These are phyloP conservation scores for Aspergillus biplanus DNA, from an alignment of 495 filamentous ascomycete genomes.

Conservation along the genomic window DNA sequence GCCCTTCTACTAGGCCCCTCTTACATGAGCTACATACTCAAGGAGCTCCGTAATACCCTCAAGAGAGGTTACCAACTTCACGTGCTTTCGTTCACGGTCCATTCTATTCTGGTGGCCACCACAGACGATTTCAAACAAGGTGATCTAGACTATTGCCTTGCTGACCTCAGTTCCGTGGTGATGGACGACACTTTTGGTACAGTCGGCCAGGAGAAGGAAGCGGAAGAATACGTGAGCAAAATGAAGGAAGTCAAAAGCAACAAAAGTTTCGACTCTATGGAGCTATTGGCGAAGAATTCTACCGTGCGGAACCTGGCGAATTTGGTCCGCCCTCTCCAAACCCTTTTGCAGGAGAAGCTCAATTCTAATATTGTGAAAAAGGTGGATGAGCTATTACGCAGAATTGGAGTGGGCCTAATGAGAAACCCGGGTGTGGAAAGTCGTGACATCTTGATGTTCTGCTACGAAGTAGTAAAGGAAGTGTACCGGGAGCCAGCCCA, in stretches of 20 bases:
- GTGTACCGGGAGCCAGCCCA: slow-evolving; percentile 63
- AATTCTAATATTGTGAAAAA: slow-evolving; percentile 78
- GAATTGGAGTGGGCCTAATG: slow-evolving; percentile 80
- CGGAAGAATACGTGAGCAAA: slow-evolving; percentile 89
- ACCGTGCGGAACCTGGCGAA: slow-evolving; percentile 73
- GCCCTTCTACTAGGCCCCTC: slow-evolving; percentile 74
- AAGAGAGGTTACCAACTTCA: slow-evolving; percentile 89
- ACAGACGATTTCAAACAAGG: slow-evolving; percentile 77
- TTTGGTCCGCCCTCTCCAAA: slow-evolving; percentile 75
- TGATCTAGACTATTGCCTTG: slow-evolving; percentile 85
- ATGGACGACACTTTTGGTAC: slow-evolving; percentile 98
- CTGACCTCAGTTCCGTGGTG: slow-evolving; percentile 75
- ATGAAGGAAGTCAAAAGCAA: slow-evolving; percentile 98
- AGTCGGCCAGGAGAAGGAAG: slow-evolving; percentile 97
- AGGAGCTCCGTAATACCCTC: slow-evolving; percentile 83
- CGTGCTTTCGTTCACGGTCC: slow-evolving; percentile 91
- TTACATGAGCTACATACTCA: slow-evolving; percentile 90
- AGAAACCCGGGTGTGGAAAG: slow-evolving; percentile 76
- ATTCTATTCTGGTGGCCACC: slow-evolving; percentile 81
- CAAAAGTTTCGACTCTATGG: slow-evolving; percentile 98
- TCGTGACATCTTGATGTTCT: slow-evolving; percentile 83
- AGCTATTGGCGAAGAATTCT: slow-evolving; percentile 79
- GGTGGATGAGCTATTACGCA: slow-evolving; percentile 84
- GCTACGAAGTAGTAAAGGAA: slow-evolving; percentile 88
- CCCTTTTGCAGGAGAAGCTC: slow-evolving; percentile 79